Conservation (phyloP, 441 rosid genomes). For the Populus tomentosa region DNA sequence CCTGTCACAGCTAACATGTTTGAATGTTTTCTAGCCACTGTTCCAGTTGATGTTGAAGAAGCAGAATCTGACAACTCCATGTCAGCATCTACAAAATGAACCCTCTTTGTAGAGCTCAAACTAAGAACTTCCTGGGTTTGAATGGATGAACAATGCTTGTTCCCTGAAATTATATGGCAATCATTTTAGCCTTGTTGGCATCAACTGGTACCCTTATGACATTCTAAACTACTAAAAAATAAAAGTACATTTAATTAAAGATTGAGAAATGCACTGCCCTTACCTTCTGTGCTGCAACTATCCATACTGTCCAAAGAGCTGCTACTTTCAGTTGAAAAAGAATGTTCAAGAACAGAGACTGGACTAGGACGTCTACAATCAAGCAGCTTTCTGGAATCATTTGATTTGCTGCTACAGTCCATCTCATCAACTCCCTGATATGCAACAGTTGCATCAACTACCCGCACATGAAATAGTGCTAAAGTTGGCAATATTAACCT, state of each 20-base stretch:
- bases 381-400: slow-evolving; percentile 28
- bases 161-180: slow-evolving; percentile 33
- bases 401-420: slow-evolving; percentile 33
- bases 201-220: background rate
- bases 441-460: slow-evolving; percentile 7
- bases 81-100: slow-evolving; percentile 41
- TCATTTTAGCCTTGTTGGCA: slow-evolving; percentile 12
- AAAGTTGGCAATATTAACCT: background rate
- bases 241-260: background rate
- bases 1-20: slow-evolving; percentile 8
- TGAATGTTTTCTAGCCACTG: slow-evolving; percentile 27
- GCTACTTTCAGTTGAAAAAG: slow-evolving; percentile 62
- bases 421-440: slow-evolving; percentile 50
- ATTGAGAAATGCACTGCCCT: background rate
- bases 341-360: slow-evolving; percentile 56
- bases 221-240: background rate
- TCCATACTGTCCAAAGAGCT: slow-evolving; percentile 57
- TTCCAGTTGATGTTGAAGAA: slow-evolving; percentile 45
- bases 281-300: slow-evolving; percentile 49
- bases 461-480: background rate
- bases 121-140: slow-evolving; percentile 48
- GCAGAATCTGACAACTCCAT: slow-evolving; percentile 64
- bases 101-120: slow-evolving; percentile 33
- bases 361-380: slow-evolving; percentile 65
- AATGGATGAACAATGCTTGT: slow-evolving; percentile 43